Evolutionary conservation across 169 alveolate genomes (phyloP), one percentile per base, ranked within the genome.

Genomic region (Plasmodium berghei): DNA sequence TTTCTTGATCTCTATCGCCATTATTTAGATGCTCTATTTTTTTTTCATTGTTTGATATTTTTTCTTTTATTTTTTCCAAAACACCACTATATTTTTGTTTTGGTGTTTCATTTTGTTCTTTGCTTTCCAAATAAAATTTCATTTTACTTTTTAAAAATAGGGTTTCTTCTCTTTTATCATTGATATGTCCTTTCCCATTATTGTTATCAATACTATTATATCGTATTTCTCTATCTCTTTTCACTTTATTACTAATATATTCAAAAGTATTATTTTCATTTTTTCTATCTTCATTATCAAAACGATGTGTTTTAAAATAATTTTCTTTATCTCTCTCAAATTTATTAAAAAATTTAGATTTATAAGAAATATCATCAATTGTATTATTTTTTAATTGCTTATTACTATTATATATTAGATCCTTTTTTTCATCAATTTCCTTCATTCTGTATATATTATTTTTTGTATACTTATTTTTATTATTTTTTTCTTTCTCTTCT

Each of bases 321-420:
- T 63, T 59, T 75, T 75, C 63, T 14, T 73, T 73, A 58, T 18
- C 26, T 18, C 14, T 40, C n/a, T 55, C 42, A 24, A 59, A 6
- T 10, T 59, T 40, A 12, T 5, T 52, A 34, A 34, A 4, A 34
- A 34, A 34, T 34, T 34, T 34, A 34, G 42, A 34, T 34, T 34
- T 34, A 34, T 34, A 34, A 6, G 42, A 34, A 34, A 34, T 34
- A 34, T 34, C 5, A 34, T 34, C 42, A 34, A 5, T 34, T 34
- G 42, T 34, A 34, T 8, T 34, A 34, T 34, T 34, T 34, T 34
- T 34, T 3, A 34, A 34, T 34, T 4, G 42, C 8, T 34, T 34
- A 34, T 4, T 34, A 34, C 42, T 34, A 34, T 4, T 34, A 34
- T 34, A 34, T 34, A 34, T 34, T 34, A 34, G 42, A 4, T 34